Conservation (phyloP, 768 basidiomycete species). For the Antrodiella citrinella region DNA sequence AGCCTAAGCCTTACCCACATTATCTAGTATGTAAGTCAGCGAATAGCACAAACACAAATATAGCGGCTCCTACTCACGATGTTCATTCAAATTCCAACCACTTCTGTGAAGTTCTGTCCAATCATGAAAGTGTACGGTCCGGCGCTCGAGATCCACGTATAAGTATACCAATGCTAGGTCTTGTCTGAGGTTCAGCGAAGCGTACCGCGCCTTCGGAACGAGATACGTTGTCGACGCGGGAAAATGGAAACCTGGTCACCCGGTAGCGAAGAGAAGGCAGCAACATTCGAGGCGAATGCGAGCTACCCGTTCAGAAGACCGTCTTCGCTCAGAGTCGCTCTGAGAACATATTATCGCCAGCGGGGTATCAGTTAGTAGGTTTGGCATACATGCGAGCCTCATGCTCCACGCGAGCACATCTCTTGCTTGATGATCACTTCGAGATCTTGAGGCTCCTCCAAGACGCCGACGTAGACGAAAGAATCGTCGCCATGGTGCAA, state of each 20-base stretch:
- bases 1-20: no score
- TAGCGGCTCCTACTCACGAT: background rate
- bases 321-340: background rate
- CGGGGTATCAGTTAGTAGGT: no score
- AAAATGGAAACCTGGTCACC: background rate
- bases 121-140: background rate
- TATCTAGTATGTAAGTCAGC: no score
- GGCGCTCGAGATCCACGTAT: conserved; percentile 2
- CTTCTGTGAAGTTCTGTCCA: conserved; percentile 4
- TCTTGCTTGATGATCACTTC: no score
- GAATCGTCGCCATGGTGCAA: no score
- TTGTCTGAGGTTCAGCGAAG: conserved; percentile 5
- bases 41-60: no score
- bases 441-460: no score
- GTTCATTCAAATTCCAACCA: background rate
- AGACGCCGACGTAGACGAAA: no score
- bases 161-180: no score
- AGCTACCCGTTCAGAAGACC: background rate
- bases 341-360: no score
- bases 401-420: no score
- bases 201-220: conserved; percentile 1
- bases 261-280: background rate
- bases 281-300: background rate
- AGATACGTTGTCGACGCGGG: background rate
- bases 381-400: no score